These are phyloP conservation scores for Agroathelia rolfsii DNA, from an alignment of 1,284 basidiomycete species.

Conservation along the genomic window DNA sequence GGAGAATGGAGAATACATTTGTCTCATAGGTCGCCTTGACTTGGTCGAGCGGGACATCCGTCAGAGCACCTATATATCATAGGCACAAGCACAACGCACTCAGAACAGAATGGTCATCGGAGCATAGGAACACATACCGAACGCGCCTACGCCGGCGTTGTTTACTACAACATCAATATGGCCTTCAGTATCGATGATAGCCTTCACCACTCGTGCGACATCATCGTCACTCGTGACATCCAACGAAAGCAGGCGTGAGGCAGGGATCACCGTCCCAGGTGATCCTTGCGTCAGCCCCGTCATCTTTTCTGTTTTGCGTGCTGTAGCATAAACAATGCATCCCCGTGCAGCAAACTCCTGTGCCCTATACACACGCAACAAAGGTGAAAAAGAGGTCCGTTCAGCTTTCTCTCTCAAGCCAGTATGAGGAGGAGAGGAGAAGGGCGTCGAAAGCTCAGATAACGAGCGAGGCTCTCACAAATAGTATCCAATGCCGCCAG, in stretches of 20 bases:
- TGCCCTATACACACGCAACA: too few species aligned
- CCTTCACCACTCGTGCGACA: conserved; percentile 30
- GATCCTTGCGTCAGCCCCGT: conserved; percentile 31
- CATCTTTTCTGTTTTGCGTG: conserved; percentile 47
- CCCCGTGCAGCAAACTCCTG: conserved; percentile 45
- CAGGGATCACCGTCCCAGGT: too few species aligned
- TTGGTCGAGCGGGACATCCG: conserved; percentile 48
- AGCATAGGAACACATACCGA: neutral
- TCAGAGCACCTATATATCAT: conserved; percentile 37
- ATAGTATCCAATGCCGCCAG: conserved; percentile 60
- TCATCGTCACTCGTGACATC: conserved; percentile 48
- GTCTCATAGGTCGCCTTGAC: conserved; percentile 45
- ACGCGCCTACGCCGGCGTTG: conserved; percentile 42
- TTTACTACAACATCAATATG: conserved; percentile 59
- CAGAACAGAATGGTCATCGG: too few species aligned
- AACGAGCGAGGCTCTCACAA: conserved; percentile 49
- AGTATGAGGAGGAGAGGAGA: too few species aligned
- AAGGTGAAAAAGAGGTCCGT: too few species aligned
- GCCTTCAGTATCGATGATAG: conserved; percentile 37
- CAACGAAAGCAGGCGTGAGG: conserved; percentile 33
- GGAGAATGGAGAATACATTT: conserved; percentile 55
- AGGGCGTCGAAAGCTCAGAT: too few species aligned
- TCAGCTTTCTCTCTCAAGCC: too few species aligned
- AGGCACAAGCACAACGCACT: neutral
- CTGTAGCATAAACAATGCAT: conserved; percentile 58